These are phyloP conservation scores for Eucalyptus erythrocorys DNA, from an alignment of 345 rosid genomes.

Conservation along the genomic window DNA sequence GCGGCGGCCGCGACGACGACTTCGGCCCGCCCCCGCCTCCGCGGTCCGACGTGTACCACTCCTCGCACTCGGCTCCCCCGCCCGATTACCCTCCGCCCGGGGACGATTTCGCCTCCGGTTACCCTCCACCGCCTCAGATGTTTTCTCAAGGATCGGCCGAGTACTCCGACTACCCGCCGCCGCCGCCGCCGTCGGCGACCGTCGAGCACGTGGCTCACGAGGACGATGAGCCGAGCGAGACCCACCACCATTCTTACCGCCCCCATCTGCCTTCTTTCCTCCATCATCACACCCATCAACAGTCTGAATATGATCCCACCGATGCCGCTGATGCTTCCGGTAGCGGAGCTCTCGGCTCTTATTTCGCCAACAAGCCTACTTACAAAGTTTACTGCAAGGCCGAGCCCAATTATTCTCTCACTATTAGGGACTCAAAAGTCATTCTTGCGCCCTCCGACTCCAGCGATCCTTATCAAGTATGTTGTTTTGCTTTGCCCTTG, in stretches of 20 bases:
- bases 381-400: slow-evolving; percentile 60
- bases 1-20: background rate
- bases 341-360: background rate
- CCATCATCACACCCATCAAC: slow-evolving; percentile 16
- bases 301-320: background rate
- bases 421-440: slow-evolving; percentile 54
- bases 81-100: background rate
- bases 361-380: slow-evolving; percentile 33
- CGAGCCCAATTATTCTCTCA: slow-evolving; percentile 35
- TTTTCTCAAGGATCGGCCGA: slow-evolving; percentile 26
- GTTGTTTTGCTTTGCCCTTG: background rate
- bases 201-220: slow-evolving; percentile 26
- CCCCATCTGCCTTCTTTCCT: slow-evolving; percentile 26
- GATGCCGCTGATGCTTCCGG: background rate
- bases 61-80: background rate
- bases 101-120: background rate
- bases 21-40: slow-evolving; percentile 9
- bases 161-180: slow-evolving; percentile 2
- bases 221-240: background rate
- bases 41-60: background rate
- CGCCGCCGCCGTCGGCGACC: background rate
- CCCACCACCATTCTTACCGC: slow-evolving; percentile 14
- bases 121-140: slow-evolving; percentile 16
- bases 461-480: slow-evolving; percentile 52
- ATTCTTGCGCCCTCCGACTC: slow-evolving; percentile 50